These are phyloP conservation scores for Starmerella vaccinii DNA, from an alignment of 805 yeast genomes.

Conservation along the genomic window DNA sequence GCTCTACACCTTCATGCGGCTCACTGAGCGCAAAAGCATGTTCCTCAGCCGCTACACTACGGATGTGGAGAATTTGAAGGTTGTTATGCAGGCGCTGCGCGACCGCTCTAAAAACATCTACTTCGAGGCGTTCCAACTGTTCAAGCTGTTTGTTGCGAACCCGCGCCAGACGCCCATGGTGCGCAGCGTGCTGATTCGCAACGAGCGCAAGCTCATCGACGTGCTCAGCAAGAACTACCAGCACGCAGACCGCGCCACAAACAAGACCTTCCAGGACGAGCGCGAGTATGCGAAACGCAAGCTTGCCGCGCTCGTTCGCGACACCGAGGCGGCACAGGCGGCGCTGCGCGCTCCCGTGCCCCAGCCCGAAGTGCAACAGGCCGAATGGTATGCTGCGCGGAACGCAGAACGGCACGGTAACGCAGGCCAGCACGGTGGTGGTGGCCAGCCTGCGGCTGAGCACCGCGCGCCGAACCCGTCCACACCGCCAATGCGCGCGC, in stretches of 20 bases:
- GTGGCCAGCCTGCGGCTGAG: no score
- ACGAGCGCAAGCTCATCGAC: conserved; percentile 61
- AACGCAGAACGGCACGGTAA: no score
- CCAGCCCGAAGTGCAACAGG: no score
- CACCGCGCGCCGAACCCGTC: neutral
- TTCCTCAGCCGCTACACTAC: conserved; percentile 70
- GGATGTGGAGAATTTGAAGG: conserved; percentile 70
- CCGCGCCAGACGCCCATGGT: conserved; percentile 79
- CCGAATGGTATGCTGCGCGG: neutral
- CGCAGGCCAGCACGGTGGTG: no score
- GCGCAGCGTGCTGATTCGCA: conserved; percentile 70
- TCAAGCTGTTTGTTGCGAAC: conserved; percentile 92
- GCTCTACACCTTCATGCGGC: conserved; percentile 56
- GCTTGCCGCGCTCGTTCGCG: conserved; percentile 37
- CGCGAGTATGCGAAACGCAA: conserved; percentile 68
- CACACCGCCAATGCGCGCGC: conserved; percentile 2
- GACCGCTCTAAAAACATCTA: conserved; percentile 86
- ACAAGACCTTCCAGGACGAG: conserved; percentile 61
- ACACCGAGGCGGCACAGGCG: neutral
- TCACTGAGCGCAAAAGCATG: conserved; percentile 53
- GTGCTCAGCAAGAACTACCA: conserved; percentile 51
- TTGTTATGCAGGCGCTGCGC: conserved; percentile 74
- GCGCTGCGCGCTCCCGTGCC: neutral
- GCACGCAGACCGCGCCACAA: conserved; percentile 51
- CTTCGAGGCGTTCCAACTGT: conserved; percentile 81